Base-by-base conservation (phyloP, 306 rosid genomes). In the Malus sieversii region DNA sequence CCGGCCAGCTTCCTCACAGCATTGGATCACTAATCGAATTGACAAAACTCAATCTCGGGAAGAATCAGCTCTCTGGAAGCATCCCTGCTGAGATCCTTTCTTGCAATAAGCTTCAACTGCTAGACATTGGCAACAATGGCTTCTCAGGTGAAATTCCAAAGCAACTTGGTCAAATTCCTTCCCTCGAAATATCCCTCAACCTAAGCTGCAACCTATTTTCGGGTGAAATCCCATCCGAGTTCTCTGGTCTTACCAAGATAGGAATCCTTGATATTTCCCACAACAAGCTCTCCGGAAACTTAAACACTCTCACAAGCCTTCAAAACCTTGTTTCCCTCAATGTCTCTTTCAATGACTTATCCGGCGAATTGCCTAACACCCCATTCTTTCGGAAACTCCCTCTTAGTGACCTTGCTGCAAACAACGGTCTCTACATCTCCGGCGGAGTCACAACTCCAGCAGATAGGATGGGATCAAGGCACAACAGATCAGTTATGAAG, bases 181-280 rank as follows among this genome's bases (percentile, higher is more conserved):
- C 98, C 5, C 83, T 96, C 0, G 99, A 87, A 86, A 96, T 96
- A 80, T 85, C 97, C 51, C 96, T 96, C 73, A 96, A 96, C 77
- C 86, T 96, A 19, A 92, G 98, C 80, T 82, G 20, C 51, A 96
- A 96, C 87, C 86, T 80, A 46, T 81, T 96, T 73, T 92, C 98
- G 3, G 99, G 99, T 61, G 77, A 86, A 75, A 89, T 91, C 75
- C 98, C 98, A 44, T 59, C 82, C 4, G 82, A 89, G 25, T 87
- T 92, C 75, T 88, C 99, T 32, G 73, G 81, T 52, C 93, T 96
- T 9, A 80, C 52, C 71, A 92, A 83, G 83, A 86, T 96, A 58
- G 96, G 92, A 74, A 77, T 83, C 65, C 88, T 93, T 71, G 98
- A 93, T 77, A 81, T 93, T 79, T 93, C 98, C 30, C 91, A 87